Evolutionary conservation across 371 early-diverging fungal genomes (phyloP).

Genomic region (Chytridium lagenaria): DNA sequence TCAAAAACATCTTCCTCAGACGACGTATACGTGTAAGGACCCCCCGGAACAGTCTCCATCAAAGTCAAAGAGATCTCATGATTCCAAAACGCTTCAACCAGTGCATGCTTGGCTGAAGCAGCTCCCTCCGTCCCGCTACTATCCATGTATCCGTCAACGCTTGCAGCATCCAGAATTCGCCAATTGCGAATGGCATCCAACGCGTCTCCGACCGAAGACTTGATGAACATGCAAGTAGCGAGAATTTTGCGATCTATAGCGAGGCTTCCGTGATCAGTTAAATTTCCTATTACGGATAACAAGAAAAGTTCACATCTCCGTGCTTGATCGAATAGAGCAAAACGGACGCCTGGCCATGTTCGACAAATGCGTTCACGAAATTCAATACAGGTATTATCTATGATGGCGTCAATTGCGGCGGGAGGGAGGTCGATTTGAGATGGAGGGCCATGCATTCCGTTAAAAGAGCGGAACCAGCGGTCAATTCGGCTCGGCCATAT

Average conservation of each 20-base stretch:
- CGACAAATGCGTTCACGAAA: neutral
- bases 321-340: neutral
- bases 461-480: constrained; percentile 6
- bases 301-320: neutral
- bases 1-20: neutral
- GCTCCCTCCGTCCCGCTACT: neutral
- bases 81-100: neutral
- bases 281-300: neutral
- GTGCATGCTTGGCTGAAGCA: neutral
- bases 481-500: constrained; percentile 6
- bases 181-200: constrained; percentile 9
- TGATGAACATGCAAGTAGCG: constrained; percentile 7
- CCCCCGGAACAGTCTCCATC: neutral
- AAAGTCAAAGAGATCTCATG: neutral
- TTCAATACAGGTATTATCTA: neutral
- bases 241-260: neutral
- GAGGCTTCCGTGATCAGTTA: constrained; percentile 2
- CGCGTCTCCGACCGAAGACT: constrained; percentile 6
- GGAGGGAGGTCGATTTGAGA: neutral
- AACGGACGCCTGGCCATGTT: neutral
- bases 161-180: neutral
- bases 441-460: neutral
- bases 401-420: neutral
- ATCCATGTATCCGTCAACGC: constrained; percentile 8
- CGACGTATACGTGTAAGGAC: neutral